phyloP scores from a whole-genome alignment of 495 filamentous ascomycete genomes.

The Talaromyces stipitatus region DNA sequence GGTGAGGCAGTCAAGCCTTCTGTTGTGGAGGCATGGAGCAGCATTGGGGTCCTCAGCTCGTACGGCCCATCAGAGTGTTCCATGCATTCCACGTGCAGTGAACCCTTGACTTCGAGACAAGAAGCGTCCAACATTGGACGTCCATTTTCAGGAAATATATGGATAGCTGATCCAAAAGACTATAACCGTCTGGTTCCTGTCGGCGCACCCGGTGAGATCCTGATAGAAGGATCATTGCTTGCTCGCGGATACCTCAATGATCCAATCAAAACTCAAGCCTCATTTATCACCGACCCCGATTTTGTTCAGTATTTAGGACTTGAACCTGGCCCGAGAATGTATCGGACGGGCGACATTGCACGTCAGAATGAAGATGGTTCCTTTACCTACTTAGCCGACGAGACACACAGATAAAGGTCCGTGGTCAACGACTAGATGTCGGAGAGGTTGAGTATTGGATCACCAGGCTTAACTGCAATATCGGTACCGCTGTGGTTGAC shows the following conservation, averaged over 20 bases:
- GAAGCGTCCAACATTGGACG: slow-evolving; percentile 22
- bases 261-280: slow-evolving; percentile 20
- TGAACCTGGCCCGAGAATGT: slow-evolving; percentile 11
- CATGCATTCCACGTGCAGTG: slow-evolving; percentile 6
- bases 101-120: not conserved
- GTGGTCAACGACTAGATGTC: slow-evolving; percentile 42
- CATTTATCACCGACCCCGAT: slow-evolving; percentile 18
- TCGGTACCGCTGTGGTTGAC: not conserved
- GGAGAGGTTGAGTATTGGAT: slow-evolving; percentile 35
- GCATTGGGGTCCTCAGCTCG: slow-evolving; percentile 9
- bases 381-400: slow-evolving; percentile 37
- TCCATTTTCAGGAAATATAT: slow-evolving; percentile 21
- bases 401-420: slow-evolving; percentile 45
- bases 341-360: slow-evolving; percentile 43
- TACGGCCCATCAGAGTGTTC: slow-evolving; percentile 21
- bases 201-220: slow-evolving; percentile 34
- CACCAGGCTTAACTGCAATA: not conserved
- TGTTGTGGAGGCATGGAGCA: not conserved
- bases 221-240: slow-evolving; percentile 34
- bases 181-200: slow-evolving; percentile 22
- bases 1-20: slow-evolving; percentile 32
- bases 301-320: slow-evolving; percentile 4
- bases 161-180: slow-evolving; percentile 35
- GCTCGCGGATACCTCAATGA: slow-evolving; percentile 37
- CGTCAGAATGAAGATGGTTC: slow-evolving; percentile 30